Evolutionary conservation across 31 red algal species (phyloP), one percentile per base, ranked within the genome.

Genomic region (Endocladia muricata): DNA sequence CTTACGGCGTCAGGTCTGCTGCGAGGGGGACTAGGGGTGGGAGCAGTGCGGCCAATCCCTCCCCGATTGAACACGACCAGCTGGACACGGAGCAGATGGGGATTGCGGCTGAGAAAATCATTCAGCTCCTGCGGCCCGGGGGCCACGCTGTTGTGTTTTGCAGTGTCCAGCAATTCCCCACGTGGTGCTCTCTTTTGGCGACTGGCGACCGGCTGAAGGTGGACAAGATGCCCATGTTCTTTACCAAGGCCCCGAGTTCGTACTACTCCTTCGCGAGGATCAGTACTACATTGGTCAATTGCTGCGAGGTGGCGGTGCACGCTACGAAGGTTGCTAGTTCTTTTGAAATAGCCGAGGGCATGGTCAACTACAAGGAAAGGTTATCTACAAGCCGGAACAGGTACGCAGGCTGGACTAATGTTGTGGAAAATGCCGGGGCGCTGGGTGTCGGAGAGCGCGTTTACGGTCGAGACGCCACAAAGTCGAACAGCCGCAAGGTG

Each of bases 201-300:
- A 37, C 2, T 15, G 21, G 41, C 47, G 26, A 9, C 4, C 28
- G 26, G 22, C 26, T 0, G 0, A 33, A 48, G 22, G 69, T 57
- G 33, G 22, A 23, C 37, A 81, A 81, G 48, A 44, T 44, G 15
- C 62, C 77, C 11, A 47, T 81, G 22, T 23, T 81, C 21, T 68
- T 81, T 30, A 69, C 68, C 34, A 26, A 67, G 25, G 32, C 23
- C 28, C 39, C 68, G 52, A 48, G 19, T 42, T 51, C 13, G 0
- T 21, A 34, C 21, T 51, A 0, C 68, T 48, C 25, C 1, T 42
- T 42, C 5, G 38, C 11, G 11, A 42, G n/a, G 11, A 73, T 21
- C 19, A 41, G 56, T 36, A 43, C 37, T 41, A 2, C 4, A 4
- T 41, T 63, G 13, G 47, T 6, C 58, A 26, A 7, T 40, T 6